Percentiles rank a stretch among this genome's conserved stretches.
Evolutionary conservation across 331 rosid species (phyloP).

Genomic region (Malus hybrid): DNA sequence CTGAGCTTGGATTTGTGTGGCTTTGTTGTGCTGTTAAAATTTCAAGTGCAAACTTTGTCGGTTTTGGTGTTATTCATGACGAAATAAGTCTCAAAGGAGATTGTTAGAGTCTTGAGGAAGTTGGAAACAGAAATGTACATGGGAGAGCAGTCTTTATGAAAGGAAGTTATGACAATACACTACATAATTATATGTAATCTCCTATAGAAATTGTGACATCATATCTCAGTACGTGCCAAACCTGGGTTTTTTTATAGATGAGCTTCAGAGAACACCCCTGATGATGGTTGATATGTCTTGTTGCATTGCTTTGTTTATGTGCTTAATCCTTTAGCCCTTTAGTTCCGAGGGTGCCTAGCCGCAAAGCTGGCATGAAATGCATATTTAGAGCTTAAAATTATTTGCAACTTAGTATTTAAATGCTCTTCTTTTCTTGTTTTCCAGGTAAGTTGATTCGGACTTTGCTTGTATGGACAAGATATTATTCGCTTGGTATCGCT

Average conservation of each 20-base stretch:
- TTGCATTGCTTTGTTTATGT: not conserved
- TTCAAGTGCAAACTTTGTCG: no score
- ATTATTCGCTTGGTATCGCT: not conserved
- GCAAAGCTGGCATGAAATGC: not conserved
- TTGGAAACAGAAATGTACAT: no score
- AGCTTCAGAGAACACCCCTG: not conserved
- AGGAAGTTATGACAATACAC: not conserved
- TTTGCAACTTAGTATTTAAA: not conserved
- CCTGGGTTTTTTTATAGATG: not conserved
- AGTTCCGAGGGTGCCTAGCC: not conserved
- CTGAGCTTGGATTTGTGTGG: not conserved
- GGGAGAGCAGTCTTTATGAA: no score
- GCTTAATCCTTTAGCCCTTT: not conserved
- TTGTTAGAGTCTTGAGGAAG: no score
- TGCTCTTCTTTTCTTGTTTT: not conserved
- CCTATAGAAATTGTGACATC: not conserved
- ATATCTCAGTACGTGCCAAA: not conserved
- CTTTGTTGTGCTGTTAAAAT: not conserved
- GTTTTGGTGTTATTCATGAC: no score
- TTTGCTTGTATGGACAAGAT: not conserved
- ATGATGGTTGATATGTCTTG: not conserved
- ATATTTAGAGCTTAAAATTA: not conserved
- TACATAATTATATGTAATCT: not conserved
- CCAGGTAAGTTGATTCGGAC: not conserved
- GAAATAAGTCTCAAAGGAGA: no score